These are phyloP conservation scores for Aschersonia sp. DNA, from an alignment of 2,329 filamentous ascomycete species.

Conservation along the genomic window DNA sequence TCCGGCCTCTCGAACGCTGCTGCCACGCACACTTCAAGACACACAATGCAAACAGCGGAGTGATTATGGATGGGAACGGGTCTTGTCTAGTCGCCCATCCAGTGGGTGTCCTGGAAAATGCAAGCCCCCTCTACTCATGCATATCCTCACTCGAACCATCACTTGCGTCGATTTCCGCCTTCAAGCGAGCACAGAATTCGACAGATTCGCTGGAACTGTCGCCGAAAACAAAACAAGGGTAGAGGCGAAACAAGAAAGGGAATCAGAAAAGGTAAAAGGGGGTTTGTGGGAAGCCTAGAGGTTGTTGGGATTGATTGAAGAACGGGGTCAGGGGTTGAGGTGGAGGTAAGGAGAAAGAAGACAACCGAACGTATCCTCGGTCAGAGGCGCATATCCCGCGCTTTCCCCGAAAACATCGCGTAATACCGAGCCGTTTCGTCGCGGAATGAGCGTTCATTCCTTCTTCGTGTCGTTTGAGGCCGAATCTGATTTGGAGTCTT, in stretches of 20 bases:
- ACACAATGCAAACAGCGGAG: neutral
- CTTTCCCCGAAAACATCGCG: neutral
- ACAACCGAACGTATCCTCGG: neutral
- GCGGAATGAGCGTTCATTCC: slow-evolving; percentile 18
- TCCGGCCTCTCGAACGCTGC: neutral
- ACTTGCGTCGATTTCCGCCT: neutral
- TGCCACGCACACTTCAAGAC: neutral
- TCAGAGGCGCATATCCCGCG: neutral
- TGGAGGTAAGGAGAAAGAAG: neutral
- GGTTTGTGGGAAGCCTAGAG: too few species aligned
- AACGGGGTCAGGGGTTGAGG: neutral
- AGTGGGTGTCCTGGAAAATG: neutral
- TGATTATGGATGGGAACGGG: neutral
- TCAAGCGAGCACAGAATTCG: neutral
- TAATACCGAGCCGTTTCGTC: neutral
- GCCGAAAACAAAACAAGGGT: neutral
- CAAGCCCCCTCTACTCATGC: neutral
- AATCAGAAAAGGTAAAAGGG: neutral
- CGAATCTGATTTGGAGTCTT: slow-evolving; percentile 12
- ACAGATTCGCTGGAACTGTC: neutral
- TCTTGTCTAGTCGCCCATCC: slow-evolving; percentile 2
- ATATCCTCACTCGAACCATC: neutral
- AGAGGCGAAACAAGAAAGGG: neutral
- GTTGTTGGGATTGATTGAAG: too few species aligned
- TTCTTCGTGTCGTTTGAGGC: slow-evolving; percentile 17